Evolutionary conservation across 2,329 filamentous ascomycete genomes (phyloP).

Genomic region (Colletotrichum australisinense): DNA sequence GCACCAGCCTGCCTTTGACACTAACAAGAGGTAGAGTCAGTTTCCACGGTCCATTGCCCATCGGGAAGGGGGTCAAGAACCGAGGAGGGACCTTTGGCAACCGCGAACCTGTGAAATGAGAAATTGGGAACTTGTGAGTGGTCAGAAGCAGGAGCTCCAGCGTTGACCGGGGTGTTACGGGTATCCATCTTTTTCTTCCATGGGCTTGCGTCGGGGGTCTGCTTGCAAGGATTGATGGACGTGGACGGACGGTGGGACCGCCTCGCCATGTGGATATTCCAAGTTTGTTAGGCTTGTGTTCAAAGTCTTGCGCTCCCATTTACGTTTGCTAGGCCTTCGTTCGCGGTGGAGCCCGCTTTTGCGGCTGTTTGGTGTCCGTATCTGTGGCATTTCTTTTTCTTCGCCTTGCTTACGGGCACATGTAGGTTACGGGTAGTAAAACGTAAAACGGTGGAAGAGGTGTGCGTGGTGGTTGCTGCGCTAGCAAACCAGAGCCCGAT

Average conservation of each 20-base stretch:
- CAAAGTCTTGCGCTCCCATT: slow-evolving; percentile 7
- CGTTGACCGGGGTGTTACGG: slow-evolving; percentile 5
- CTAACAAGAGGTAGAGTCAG: background rate
- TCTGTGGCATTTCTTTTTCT: background rate
- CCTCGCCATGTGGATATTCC: slow-evolving; percentile 7
- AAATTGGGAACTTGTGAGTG: slow-evolving; percentile 32
- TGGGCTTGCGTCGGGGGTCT: background rate
- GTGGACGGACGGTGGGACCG: background rate
- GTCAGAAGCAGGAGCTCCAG: slow-evolving; percentile 25
- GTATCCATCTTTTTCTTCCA: slow-evolving; percentile 21
- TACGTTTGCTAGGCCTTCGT: slow-evolving; percentile 10
- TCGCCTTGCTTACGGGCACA: background rate
- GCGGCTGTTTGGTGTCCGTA: background rate
- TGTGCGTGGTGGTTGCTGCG: background rate
- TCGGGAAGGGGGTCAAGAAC: slow-evolving; percentile 2
- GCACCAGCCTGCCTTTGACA: background rate
- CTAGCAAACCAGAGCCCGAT: background rate
- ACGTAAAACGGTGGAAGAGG: background rate
- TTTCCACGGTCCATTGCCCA: slow-evolving; percentile 1
- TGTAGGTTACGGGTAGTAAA: background rate
- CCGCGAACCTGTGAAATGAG: slow-evolving; percentile 21
- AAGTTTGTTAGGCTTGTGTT: background rate
- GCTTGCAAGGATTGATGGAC: slow-evolving; percentile 13
- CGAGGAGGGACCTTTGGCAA: background rate
- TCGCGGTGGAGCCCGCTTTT: background rate